Evolutionary conservation across 75 land plant species (phyloP), one percentile per base, ranked within the genome.

Genomic region (Gnetum montanum): DNA sequence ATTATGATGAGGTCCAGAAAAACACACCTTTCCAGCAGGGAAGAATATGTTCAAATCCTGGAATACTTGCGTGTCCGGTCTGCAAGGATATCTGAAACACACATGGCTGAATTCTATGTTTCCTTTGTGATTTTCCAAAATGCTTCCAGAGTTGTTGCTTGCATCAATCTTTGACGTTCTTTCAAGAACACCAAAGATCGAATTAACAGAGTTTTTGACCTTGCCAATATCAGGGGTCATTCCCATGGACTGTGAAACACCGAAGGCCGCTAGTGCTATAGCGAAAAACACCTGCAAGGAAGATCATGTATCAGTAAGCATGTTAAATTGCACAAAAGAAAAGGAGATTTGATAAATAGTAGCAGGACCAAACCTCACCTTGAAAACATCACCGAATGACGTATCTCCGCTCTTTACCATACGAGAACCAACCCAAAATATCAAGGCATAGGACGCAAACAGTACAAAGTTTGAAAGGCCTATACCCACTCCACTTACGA

Each of bases 51-150:
- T 50, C n/a, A 86, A 49, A 59, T 86, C 78, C 7, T 45, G 51
- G 66, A 86, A 76, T 12, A 83, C 74, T 33, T 69, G 78, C 6
- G 81, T 54, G n/a, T 68, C 61, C 13, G 88, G 81, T 23, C 85
- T 57, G n/a, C 77, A 65, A 41, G 81, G 81, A 65, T 85, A 85
- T 31, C 49, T 66, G 69, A 85, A 85, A 63, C 80, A 80, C 8
- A 87, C 70, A 53, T 84, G 77, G 16, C 52, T 61, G 18, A 84
- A 69, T 62, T 87, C 92, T 46, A 87, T 80, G n/a, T 83, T 63
- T 5, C 85, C 85, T 23, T 60, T 73, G 2, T 78, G 61, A 34
- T 4, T 57, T 4, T 74, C 75, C 35, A 77, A 25, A 0, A 63
- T 70, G 40, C 36, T 46, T 10, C 83, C 86, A 7, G 75, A 57